Conservation (phyloP, 208 protist genomes). For the Hexamita inflata region DNA sequence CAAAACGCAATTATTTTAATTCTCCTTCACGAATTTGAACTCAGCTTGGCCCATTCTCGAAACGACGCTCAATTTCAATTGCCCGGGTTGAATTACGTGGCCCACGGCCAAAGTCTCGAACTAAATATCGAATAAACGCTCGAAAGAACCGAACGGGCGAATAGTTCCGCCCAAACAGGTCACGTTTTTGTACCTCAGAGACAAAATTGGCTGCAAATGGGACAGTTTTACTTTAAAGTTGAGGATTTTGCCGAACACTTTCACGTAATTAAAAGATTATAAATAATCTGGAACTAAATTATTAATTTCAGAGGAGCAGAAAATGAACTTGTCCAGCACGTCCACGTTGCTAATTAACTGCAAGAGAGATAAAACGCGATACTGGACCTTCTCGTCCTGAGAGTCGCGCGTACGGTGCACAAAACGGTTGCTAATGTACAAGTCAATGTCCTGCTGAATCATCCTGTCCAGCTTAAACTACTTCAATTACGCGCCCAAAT, state of each 20-base stretch:
- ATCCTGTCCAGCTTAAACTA: no score
- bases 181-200: neutral
- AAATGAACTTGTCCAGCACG: neutral
- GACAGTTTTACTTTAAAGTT: neutral
- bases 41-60: neutral
- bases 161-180: neutral
- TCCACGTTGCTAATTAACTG: neutral
- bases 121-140: neutral
- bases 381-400: no score
- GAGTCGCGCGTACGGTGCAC: no score
- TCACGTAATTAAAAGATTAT: neutral
- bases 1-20: neutral
- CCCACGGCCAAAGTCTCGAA: neutral
- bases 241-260: neutral
- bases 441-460: no score
- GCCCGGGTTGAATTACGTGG: neutral
- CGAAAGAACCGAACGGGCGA: neutral
- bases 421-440: no score
- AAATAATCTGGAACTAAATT: no score
- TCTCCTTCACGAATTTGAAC: neutral
- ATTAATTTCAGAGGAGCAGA: neutral
- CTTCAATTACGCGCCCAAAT: no score
- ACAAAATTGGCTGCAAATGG: neutral
- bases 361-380: no score
- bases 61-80: neutral